These are phyloP conservation scores for Pontederia crassipes DNA, from an alignment of 176 grass and related monocot species.

Conservation along the genomic window DNA sequence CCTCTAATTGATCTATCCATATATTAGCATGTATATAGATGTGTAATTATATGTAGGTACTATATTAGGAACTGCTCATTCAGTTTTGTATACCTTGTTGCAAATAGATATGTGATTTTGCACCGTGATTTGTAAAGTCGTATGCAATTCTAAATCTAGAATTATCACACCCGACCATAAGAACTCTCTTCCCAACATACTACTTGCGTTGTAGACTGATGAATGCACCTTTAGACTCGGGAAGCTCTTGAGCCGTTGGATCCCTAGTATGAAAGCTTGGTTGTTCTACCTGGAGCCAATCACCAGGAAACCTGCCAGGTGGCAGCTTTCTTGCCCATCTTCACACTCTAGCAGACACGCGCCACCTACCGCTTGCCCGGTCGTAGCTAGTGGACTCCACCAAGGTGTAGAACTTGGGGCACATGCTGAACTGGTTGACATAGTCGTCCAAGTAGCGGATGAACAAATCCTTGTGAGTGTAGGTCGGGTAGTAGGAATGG, in stretches of 20 bases:
- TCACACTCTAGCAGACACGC: neutral
- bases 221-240: conserved; percentile 23
- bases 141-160: conserved; percentile 47
- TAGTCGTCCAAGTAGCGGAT: conserved; percentile 21
- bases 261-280: neutral
- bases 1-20: no score
- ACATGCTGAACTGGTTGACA: neutral
- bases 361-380: neutral
- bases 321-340: neutral
- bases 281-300: conserved; percentile 37
- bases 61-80: neutral
- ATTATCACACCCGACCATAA: conserved; percentile 37
- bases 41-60: neutral
- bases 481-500: neutral
- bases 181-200: no score
- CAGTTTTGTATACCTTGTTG: conserved; percentile 16
- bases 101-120: conserved; percentile 21
- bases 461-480: conserved; percentile 15
- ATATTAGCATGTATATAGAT: no score
- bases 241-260: conserved; percentile 14
- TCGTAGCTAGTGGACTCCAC: conserved; percentile 16
- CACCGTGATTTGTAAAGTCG: conserved; percentile 25
- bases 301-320: conserved; percentile 18
- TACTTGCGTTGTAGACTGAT: conserved; percentile 17
- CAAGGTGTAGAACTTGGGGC: neutral